A percentile compares a stretch with the other conserved stretches of the same genome.
These are phyloP conservation scores for Pseudogymnoascus sp. DNA, from an alignment of 2,329 filamentous ascomycete genomes.

Conservation along the genomic window DNA sequence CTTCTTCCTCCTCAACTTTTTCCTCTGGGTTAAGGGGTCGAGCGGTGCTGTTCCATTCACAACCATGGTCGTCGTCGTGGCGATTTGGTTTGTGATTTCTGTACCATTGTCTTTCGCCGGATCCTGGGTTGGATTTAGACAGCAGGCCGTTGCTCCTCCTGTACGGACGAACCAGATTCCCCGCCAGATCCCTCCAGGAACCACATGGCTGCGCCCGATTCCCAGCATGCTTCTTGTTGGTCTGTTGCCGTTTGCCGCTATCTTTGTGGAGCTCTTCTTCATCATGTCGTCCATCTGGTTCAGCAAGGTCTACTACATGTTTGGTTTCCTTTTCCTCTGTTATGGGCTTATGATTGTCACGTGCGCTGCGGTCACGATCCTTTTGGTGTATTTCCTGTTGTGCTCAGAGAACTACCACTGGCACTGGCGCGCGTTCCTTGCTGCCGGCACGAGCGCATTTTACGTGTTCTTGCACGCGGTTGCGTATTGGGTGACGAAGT, in stretches of 20 bases:
- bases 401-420: slow-evolving; percentile 98
- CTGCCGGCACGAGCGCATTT: slow-evolving; percentile 79
- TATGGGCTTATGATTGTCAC: slow-evolving; percentile 97
- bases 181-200: slow-evolving; percentile 82
- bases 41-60: slow-evolving; percentile 93
- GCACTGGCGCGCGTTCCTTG: slow-evolving; percentile 95
- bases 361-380: slow-evolving; percentile 80
- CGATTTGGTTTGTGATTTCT: slow-evolving; percentile 96
- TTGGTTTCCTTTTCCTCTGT: slow-evolving; percentile 96
- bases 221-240: slow-evolving; percentile 91
- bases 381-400: slow-evolving; percentile 93
- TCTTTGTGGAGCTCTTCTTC: slow-evolving; percentile 98
- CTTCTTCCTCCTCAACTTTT: slow-evolving; percentile 93
- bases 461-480: slow-evolving; percentile 92
- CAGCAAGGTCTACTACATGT: slow-evolving; percentile 99
- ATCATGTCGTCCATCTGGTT: slow-evolving; percentile 99
- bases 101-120: slow-evolving; percentile 84
- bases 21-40: slow-evolving; percentile 88
- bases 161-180: slow-evolving; percentile 97
- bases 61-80: slow-evolving; percentile 89
- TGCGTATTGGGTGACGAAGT: slow-evolving; percentile 82
- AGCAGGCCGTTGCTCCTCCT: slow-evolving; percentile 63
- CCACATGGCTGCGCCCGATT: slow-evolving; percentile 75
- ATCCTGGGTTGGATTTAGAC: slow-evolving; percentile 88
- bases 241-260: slow-evolving; percentile 88